phyloP scores from a whole-genome alignment of 2,329 filamentous ascomycete species.

The Exophiala sp. region DNA sequence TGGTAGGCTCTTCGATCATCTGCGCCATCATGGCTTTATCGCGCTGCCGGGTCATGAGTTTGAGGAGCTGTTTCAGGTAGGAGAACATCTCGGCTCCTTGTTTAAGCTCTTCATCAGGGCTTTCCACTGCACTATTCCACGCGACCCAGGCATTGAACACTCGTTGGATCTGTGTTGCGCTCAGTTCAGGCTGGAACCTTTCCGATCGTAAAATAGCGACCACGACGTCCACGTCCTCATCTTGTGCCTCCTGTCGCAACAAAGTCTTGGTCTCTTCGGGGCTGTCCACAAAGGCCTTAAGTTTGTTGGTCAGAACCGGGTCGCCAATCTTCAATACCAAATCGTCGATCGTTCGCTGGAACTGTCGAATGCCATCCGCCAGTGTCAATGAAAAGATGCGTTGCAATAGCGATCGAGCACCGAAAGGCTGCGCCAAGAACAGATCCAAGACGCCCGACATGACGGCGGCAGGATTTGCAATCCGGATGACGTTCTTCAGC shows the following conservation, averaged over 20 bases:
- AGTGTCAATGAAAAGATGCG: slow-evolving; percentile 89
- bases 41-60: slow-evolving; percentile 80
- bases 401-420: slow-evolving; percentile 81
- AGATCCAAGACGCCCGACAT: slow-evolving; percentile 95
- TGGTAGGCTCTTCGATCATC: slow-evolving; percentile 95
- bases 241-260: slow-evolving; percentile 66
- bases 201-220: slow-evolving; percentile 80
- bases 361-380: slow-evolving; percentile 78
- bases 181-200: slow-evolving; percentile 64
- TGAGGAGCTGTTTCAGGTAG: slow-evolving; percentile 87
- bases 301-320: slow-evolving; percentile 67
- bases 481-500: slow-evolving; percentile 92
- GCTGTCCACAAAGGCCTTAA: slow-evolving; percentile 70
- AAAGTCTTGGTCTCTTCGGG: slow-evolving; percentile 67
- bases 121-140: slow-evolving; percentile 91
- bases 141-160: slow-evolving; percentile 94
- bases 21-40: slow-evolving; percentile 97
- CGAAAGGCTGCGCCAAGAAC: slow-evolving; percentile 92
- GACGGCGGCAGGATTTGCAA: slow-evolving; percentile 91
- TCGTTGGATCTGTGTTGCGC: slow-evolving; percentile 67
- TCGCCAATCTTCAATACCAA: slow-evolving; percentile 76
- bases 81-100: slow-evolving; percentile 89
- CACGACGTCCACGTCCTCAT: slow-evolving; percentile 74
- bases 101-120: slow-evolving; percentile 79
- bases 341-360: slow-evolving; percentile 79